Conservation (phyloP, 306 rosid species). For the Quillaja saponaria region DNA sequence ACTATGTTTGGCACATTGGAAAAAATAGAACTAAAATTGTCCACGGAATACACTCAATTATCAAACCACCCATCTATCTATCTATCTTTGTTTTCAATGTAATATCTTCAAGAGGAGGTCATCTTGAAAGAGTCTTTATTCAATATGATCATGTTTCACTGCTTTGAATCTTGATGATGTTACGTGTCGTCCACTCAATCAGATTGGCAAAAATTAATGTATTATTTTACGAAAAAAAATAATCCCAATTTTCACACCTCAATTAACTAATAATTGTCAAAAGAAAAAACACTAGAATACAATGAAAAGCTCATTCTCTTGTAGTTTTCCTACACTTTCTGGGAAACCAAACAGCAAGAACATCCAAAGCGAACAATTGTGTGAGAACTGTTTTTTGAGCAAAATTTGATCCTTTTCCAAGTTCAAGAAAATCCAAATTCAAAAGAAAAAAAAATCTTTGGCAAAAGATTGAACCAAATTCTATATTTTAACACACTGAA, state of each 20-base stretch:
- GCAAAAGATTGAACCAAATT: too few relatives aligned
- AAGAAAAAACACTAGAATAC: not conserved
- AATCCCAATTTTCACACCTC: not conserved
- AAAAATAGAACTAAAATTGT: not conserved
- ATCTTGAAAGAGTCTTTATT: too few relatives aligned
- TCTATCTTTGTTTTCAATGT: too few relatives aligned
- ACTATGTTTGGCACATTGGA: not conserved
- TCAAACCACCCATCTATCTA: too few relatives aligned
- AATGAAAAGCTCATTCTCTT: not conserved
- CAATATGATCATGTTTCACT: too few relatives aligned
- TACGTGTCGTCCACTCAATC: not conserved
- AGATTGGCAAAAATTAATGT: not conserved
- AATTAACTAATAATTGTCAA: not conserved
- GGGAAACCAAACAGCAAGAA: not conserved
- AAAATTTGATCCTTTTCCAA: not conserved
- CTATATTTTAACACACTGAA: too few relatives aligned
- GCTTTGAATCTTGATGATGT: too few relatives aligned
- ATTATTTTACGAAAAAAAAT: too few relatives aligned
- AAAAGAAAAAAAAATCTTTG: too few relatives aligned
- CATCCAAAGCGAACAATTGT: not conserved
- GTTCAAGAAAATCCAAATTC: not conserved
- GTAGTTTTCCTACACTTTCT: not conserved
- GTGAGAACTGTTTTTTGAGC: not conserved
- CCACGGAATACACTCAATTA: too few relatives aligned
- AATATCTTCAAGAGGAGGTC: too few relatives aligned